Evolutionary conservation across 208 protist species (phyloP), one percentile per base, ranked within the genome.

Genomic region (Tritrichomonas foetus): DNA sequence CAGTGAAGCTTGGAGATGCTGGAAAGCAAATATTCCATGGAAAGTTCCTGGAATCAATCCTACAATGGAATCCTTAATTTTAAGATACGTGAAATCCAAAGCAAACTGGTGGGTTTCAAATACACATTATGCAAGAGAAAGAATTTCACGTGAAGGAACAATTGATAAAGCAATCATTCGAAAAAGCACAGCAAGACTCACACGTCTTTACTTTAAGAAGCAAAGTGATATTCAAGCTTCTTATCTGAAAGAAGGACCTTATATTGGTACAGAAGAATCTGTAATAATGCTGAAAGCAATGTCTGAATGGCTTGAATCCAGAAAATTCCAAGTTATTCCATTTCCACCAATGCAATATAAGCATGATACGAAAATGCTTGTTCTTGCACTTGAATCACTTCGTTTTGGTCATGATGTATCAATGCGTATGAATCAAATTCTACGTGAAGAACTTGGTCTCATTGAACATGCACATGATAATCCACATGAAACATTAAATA

Each of bases 401-500:
- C 99, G 99, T 93, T 99, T 99, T 94, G 97, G 98, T 84, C 99
- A 99, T 96, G 98, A 97, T 95, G 98, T 99, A 82, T 99, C 99
- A 93, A 97, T 97, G 93, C 96, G 98, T 64, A 96, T 99, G 64
- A 99, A 99, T 94, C 97, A 98, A 92, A 97, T 96, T 49, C 98
- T 99, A 96, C 97, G 99, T 69, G 99, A 99, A 96, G 99, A 99
- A 96, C 97, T 99, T 33, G 98, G 97, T 36, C 97, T 99, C 33
- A 99, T 99, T 94, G 99, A 99, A 96, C 97, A 99, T 96, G 99
- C 99, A 14, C 99, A 99, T 95, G 99, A 99, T 96, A 99, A 99
- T 94, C 99, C 99, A 27, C 98, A 99, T 95, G 99, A 99, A 95
- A 97, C 98, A 13, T 96, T 99, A 3, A 97, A 96, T 36, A 96